phyloP scores from a whole-genome alignment of 2,329 filamentous ascomycete genomes.

The Colletotrichum liriopes region DNA sequence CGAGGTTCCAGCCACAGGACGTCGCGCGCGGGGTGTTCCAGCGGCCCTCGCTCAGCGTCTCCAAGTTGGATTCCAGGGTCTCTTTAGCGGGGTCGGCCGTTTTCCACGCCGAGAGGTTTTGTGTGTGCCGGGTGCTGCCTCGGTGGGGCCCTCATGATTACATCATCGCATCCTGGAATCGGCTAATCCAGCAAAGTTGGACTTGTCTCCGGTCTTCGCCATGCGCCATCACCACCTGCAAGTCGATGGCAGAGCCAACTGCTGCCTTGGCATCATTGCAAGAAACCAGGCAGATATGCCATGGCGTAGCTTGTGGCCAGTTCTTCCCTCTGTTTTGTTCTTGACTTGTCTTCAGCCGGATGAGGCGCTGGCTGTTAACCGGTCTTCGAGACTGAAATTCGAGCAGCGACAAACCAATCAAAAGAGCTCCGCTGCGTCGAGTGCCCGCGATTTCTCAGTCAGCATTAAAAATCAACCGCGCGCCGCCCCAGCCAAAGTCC shows the following conservation, averaged over 20 bases:
- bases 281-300: no score
- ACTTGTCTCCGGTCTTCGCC: neutral
- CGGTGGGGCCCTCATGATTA: conserved; percentile 29
- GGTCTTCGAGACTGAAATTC: neutral
- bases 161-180: conserved; percentile 38
- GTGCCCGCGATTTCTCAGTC: conserved; percentile 8
- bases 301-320: no score
- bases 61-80: conserved; percentile 33
- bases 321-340: no score
- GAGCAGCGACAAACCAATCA: neutral
- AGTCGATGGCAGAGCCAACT: no score
- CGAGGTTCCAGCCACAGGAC: conserved; percentile 34
- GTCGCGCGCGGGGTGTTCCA: conserved; percentile 27
- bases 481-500: conserved; percentile 1
- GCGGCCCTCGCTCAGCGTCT: conserved; percentile 2
- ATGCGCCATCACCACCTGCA: neutral
- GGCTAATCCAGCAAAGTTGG: conserved; percentile 14
- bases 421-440: neutral
- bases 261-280: no score
- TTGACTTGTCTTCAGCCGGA: no score
- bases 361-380: no score
- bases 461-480: conserved; percentile 38
- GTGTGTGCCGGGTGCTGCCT: neutral
- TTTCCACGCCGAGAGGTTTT: conserved; percentile 9
- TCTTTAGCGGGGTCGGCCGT: conserved; percentile 35